Evolutionary conservation across 495 filamentous ascomycete genomes (phyloP).

Genomic region (Coniosporium apollinis): DNA sequence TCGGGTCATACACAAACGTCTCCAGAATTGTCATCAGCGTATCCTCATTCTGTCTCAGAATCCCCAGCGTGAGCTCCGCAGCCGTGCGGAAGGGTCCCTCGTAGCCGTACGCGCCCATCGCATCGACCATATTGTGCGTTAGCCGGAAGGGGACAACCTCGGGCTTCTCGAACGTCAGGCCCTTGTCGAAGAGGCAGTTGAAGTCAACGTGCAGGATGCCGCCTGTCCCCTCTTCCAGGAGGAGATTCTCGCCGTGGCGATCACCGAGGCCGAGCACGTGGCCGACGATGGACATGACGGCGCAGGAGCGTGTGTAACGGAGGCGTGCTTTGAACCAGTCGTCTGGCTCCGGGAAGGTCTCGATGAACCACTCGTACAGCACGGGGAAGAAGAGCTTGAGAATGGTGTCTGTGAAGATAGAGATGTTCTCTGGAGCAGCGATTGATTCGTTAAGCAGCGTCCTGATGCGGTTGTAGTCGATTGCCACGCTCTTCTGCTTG

Average conservation of each 20-base stretch:
- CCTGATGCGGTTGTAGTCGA: slow-evolving; percentile 41
- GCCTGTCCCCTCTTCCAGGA: slow-evolving; percentile 86
- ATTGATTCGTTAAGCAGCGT: slow-evolving; percentile 40
- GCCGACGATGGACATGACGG: slow-evolving; percentile 96
- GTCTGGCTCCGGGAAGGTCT: slow-evolving; percentile 83
- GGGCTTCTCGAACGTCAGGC: slow-evolving; percentile 84
- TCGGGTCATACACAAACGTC: slow-evolving; percentile 92
- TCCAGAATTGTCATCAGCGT: slow-evolving; percentile 93
- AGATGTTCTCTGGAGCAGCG: slow-evolving; percentile 33
- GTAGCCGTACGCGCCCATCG: slow-evolving; percentile 84
- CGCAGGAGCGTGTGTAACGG: slow-evolving; percentile 79
- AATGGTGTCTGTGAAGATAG: slow-evolving; percentile 54
- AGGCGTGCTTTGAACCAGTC: slow-evolving; percentile 86
- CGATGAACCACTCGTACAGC: slow-evolving; percentile 85
- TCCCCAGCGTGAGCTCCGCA: slow-evolving; percentile 67
- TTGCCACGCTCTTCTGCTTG: slow-evolving; percentile 44
- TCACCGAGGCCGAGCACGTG: slow-evolving; percentile 89
- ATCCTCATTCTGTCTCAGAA: slow-evolving; percentile 83
- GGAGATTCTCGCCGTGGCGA: slow-evolving; percentile 94
- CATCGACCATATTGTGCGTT: slow-evolving; percentile 95
- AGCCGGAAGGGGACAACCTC: slow-evolving; percentile 95
- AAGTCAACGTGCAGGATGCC: slow-evolving; percentile 97
- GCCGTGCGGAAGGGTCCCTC: slow-evolving; percentile 87
- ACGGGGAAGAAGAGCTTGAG: slow-evolving; percentile 59
- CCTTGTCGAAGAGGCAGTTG: slow-evolving; percentile 99